phyloP scores from a whole-genome alignment of 208 protist genomes.

The Crithidia sp. region DNA sequence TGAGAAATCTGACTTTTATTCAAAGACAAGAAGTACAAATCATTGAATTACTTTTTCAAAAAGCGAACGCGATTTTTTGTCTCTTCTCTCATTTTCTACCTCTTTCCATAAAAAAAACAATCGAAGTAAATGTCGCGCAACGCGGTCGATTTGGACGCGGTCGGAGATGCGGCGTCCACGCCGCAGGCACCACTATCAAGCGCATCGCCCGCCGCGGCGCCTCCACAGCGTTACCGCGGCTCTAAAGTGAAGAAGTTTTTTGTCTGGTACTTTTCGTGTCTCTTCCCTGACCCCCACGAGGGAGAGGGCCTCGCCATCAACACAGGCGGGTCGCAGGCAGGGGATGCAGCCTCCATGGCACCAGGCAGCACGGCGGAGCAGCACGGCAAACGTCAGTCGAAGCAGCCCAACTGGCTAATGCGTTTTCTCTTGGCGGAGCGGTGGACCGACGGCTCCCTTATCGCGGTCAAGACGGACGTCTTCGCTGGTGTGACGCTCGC shows the following conservation, averaged over 20 bases:
- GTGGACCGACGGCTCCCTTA: conserved; percentile 55
- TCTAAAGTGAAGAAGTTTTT: conserved; percentile 24
- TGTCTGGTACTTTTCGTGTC: conserved; percentile 43
- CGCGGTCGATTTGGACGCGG: conserved; percentile 17
- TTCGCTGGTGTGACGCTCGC: conserved; percentile 57
- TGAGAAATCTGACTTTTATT: too few relatives aligned
- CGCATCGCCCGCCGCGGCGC: not conserved
- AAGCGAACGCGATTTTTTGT: too few relatives aligned
- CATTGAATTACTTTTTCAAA: too few relatives aligned
- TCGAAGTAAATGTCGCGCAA: not conserved
- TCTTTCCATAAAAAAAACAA: not conserved
- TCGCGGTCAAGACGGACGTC: conserved; percentile 51
- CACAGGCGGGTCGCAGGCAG: not conserved
- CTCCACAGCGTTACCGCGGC: not conserved
- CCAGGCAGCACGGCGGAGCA: not conserved
- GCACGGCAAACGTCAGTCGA: not conserved
- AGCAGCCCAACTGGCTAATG: conserved; percentile 30
- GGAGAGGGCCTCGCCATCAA: not conserved
- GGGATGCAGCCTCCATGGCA: not conserved
- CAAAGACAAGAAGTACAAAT: too few relatives aligned
- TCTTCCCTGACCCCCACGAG: conserved; percentile 31
- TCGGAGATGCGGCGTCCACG: not conserved
- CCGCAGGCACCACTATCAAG: not conserved
- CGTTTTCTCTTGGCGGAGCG: conserved; percentile 42
- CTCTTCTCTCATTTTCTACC: not conserved